Evolutionary conservation across 192 early-diverging fungal species (phyloP), one percentile per base, ranked within the genome.

Genomic region (Radiomyces spectabilis): DNA sequence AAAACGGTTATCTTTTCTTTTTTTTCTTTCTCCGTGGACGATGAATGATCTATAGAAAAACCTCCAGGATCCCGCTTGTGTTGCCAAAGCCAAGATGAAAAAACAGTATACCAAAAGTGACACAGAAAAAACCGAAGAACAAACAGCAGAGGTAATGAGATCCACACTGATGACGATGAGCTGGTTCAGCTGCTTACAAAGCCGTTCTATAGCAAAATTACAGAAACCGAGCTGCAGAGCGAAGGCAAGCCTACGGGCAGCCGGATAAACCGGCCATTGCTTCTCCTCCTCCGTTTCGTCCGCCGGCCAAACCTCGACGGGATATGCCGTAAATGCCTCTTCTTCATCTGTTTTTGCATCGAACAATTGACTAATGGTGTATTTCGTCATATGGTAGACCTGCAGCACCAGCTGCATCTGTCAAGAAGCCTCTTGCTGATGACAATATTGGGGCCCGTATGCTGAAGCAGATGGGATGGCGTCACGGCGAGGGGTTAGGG

Each of bases 391-490:
- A 50, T 24, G 29, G 43, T 26, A 61, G 45, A 7, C 34, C 44
- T 34, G 43, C 37, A 5, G 34, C 41, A 48, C 55, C 34, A 15
- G 32, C 41, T 46, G 59, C 59, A 24, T 61, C 59, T 1, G 25
- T 61, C 2, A 27, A 47, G 5, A 55, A 30, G 7, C 51, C 52
- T 18, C 71, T 84, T 54, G 66, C 68, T 33, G 71, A 77, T 9
- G 76, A 80, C 19, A 86, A 84, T 55, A 76, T 74, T 13, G 84
- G 84, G 1, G 78, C 71, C 39, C 69, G 74, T 6, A 82, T 94
- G 80, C 73, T 98, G 77, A 65, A 80, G 34, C 90, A 85, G 48
- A 91, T 93, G 88, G 94, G 94, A 16, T 98, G 87, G 79, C 79
- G 77, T 53, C 76, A 75, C 25, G 95, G 95, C 19, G 73, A 91